Evolutionary conservation across 2,329 filamentous ascomycete species (phyloP), one percentile per base, ranked within the genome.

Genomic region (Sclerotinia glacialis): DNA sequence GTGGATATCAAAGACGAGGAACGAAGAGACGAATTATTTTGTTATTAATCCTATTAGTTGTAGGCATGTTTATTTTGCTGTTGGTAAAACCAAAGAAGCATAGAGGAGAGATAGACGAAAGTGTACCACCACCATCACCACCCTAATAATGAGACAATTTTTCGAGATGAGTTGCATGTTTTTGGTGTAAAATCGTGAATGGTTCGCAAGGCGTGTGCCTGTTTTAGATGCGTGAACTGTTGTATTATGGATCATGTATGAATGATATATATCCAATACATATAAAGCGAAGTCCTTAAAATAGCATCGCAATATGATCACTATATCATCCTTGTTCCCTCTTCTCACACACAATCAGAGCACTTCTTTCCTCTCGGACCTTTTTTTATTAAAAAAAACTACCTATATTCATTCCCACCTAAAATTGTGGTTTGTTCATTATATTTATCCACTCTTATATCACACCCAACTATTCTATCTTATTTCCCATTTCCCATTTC

Each of bases 1-100:
- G 90, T 5, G 90, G 90, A 23, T 98, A 98, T 75, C 95, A 99
- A 81, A 88, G 87, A 77, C 89, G 88, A 76, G 90, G 89, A 62
- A 93, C 91, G 28, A 99, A 97, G 80, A 85, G 95, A 71, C 97
- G 97, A 80, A 88, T 96, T 58, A 95, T 99, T 66, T 82, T 99
- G 50, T 81, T 99, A n/a, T 82, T 99, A 26, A 79, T 96, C 8
- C 80, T 99, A 34, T 79, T 98, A 28, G 89, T 99, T 63, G 87
- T 89, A 26, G 95, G 92, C 42, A 85, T 97, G 80, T 90, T 99
- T 74, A 96, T 97, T 72, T 76, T 97, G 50, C 78, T 97, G 2
- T 78, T 92, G 49, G 82, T 96, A 69, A 97, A 96, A 78, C 76
- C 74, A 46, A 76, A 74, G 64, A 69, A 67, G 67, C 71, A 74